phyloP scores from a whole-genome alignment of 371 early-diverging fungal species.

The Rhizopus arrhizus region DNA sequence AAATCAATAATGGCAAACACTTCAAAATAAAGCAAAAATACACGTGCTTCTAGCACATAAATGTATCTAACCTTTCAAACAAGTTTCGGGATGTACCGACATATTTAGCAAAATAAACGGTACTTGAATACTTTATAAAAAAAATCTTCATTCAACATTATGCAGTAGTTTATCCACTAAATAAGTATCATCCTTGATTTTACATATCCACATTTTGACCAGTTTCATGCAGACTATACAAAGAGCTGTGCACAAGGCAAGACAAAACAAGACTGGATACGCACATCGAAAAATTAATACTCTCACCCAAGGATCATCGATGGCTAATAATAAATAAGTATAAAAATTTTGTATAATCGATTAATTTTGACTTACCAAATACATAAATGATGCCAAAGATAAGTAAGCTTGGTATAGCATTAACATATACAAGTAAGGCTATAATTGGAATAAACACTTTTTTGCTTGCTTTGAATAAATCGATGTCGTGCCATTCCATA shows the following conservation, averaged over 20 bases:
- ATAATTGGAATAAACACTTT: neutral
- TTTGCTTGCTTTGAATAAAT: neutral
- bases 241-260: neutral
- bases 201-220: conserved; percentile 44
- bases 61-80: too few relatives aligned
- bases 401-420: conserved; percentile 10
- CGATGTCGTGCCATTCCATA: conserved; percentile 12
- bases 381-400: conserved; percentile 1
- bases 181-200: conserved; percentile 61
- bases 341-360: neutral
- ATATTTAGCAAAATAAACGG: too few relatives aligned
- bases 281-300: conserved; percentile 36
- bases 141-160: conserved; percentile 27
- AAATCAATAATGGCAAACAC: too few relatives aligned
- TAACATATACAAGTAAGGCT: neutral
- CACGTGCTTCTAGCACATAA: too few relatives aligned
- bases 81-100: too few relatives aligned
- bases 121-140: neutral
- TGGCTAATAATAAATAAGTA: conserved; percentile 17
- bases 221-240: conserved; percentile 10
- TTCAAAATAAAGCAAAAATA: too few relatives aligned
- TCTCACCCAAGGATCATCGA: conserved; percentile 27
- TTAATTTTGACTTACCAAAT: conserved; percentile 21
- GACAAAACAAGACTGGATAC: conserved; percentile 33
- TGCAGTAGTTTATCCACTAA: conserved; percentile 62